phyloP scores from a whole-genome alignment of 208 protist species.

The Leishmania martiniquensis region DNA sequence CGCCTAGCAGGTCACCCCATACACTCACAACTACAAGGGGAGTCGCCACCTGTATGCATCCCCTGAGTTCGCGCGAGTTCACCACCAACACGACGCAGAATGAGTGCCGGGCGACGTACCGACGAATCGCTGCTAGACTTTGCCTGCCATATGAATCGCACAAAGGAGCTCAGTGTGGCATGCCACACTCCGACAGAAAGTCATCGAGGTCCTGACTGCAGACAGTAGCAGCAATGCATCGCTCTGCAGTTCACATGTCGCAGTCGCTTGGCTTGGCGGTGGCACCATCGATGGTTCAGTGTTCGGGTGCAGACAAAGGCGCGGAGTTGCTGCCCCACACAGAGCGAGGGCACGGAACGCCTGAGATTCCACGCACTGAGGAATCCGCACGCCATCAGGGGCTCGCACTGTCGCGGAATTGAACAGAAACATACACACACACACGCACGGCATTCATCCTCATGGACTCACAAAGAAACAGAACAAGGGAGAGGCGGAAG shows the following conservation, averaged over 20 bases:
- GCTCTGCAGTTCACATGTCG: neutral
- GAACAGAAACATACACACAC: too few species aligned
- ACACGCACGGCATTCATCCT: neutral
- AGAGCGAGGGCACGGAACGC: neutral
- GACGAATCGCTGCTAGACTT: neutral
- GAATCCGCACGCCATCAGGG: neutral
- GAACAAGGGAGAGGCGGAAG: neutral
- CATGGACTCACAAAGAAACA: neutral
- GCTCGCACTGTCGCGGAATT: neutral
- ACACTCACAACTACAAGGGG: neutral
- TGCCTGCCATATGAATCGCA: neutral
- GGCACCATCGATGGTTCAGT: neutral
- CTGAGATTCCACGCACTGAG: too few species aligned
- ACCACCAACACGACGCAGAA: neutral
- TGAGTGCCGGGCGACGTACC: neutral
- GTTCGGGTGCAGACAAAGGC: neutral
- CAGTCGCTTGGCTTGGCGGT: neutral
- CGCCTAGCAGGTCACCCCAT: neutral
- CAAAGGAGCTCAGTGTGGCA: neutral
- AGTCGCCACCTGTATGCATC: neutral
- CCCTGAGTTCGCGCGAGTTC: neutral
- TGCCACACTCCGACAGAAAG: neutral
- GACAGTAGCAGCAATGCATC: neutral
- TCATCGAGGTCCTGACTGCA: neutral
- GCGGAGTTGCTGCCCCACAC: neutral